These are phyloP conservation scores for Acorus calamus DNA, from an alignment of 106 monocot species.

Conservation along the genomic window DNA sequence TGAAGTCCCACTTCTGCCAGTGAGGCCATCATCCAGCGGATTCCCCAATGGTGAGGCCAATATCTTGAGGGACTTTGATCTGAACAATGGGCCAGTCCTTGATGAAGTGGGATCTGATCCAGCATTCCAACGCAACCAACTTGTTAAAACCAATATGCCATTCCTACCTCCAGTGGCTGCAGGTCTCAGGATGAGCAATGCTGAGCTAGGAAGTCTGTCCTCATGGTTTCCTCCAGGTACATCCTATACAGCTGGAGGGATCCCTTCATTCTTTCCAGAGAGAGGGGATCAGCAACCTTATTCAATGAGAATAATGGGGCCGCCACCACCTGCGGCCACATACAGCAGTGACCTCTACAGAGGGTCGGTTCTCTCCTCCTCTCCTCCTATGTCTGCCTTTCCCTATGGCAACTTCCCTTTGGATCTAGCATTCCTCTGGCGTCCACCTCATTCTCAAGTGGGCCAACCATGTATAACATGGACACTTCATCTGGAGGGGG, in stretches of 20 bases:
- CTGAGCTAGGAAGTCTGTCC: slow-evolving; percentile 47
- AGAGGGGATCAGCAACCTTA: slow-evolving; percentile 58
- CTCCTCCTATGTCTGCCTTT: slow-evolving; percentile 66
- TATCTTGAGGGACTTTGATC: slow-evolving; percentile 65
- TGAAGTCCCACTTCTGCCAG: slow-evolving; percentile 39
- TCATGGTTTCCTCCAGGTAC: slow-evolving; percentile 63
- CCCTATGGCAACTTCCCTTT: slow-evolving; percentile 59
- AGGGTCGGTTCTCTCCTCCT: slow-evolving; percentile 54
- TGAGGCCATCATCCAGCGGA: slow-evolving; percentile 14
- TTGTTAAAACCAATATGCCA: slow-evolving; percentile 26
- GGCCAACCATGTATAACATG: slow-evolving; percentile 31
- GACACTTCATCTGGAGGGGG: slow-evolving; percentile 36
- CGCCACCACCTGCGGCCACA: slow-evolving; percentile 25
- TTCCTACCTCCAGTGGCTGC: slow-evolving; percentile 36
- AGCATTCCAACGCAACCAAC: slow-evolving; percentile 16
- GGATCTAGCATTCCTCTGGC: slow-evolving; percentile 49
- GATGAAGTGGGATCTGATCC: slow-evolving; percentile 52
- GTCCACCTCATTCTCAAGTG: slow-evolving; percentile 37
- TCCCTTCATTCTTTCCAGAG: slow-evolving; percentile 71
- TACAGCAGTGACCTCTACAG: slow-evolving; percentile 58
- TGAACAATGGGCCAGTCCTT: slow-evolving; percentile 70
- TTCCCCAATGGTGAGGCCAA: slow-evolving; percentile 27
- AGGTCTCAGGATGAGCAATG: slow-evolving; percentile 46
- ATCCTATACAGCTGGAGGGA: slow-evolving; percentile 56
- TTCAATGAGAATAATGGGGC: slow-evolving; percentile 50